phyloP scores from a whole-genome alignment of 2,329 filamentous ascomycete genomes.

The Colletotrichum sp. region DNA sequence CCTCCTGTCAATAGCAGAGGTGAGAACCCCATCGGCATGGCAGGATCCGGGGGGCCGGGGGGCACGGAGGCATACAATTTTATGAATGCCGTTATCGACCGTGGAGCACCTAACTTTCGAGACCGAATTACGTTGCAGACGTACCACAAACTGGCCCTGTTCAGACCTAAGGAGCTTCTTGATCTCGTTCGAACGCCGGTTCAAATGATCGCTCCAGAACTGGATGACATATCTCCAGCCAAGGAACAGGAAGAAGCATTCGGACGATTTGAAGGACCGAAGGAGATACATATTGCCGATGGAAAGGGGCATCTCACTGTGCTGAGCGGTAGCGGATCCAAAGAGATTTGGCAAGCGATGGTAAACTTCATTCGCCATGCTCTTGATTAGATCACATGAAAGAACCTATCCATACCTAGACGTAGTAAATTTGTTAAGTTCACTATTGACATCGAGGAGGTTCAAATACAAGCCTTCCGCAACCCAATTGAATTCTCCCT shows the following conservation, averaged over 20 bases:
- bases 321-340: constrained; percentile 3
- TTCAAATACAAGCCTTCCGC: background rate
- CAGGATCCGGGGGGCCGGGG: background rate
- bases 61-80: constrained; percentile 5
- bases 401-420: background rate
- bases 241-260: background rate
- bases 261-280: background rate
- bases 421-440: background rate
- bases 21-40: constrained; percentile 39
- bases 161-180: constrained; percentile 21
- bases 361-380: background rate
- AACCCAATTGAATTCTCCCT: background rate
- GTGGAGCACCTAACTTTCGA: constrained; percentile 22
- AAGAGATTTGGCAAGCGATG: background rate
- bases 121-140: constrained; percentile 30
- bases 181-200: constrained; percentile 23
- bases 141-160: constrained; percentile 28
- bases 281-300: constrained; percentile 11
- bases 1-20: constrained; percentile 38
- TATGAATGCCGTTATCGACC: background rate
- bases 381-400: background rate
- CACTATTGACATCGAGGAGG: background rate
- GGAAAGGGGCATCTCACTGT: constrained; percentile 24
- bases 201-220: constrained; percentile 30
- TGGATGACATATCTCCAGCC: constrained; percentile 22